A percentile compares a stretch with the other conserved stretches of the same genome.
Evolutionary conservation across 1,284 basidiomycete species (phyloP).

Genomic region (Dichomitus squalens): DNA sequence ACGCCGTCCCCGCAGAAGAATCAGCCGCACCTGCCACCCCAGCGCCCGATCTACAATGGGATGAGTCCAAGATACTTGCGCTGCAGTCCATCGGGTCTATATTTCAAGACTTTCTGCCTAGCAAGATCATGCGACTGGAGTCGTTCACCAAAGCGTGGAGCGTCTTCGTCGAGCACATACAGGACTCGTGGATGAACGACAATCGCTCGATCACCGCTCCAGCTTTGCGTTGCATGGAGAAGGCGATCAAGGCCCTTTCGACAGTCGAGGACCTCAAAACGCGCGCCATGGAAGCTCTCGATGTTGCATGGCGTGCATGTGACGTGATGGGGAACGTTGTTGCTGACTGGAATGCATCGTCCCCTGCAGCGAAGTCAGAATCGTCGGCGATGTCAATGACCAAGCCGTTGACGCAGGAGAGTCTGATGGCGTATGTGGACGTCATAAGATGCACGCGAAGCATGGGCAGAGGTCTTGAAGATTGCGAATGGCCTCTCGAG

Average conservation of each 20-base stretch:
- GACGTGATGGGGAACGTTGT: conserved; percentile 62
- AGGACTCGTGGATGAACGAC: conserved; percentile 71
- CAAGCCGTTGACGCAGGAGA: conserved; percentile 83
- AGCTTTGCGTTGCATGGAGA: conserved; percentile 81
- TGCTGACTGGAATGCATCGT: conserved; percentile 16
- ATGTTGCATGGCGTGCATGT: conserved; percentile 74
- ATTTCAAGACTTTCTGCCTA: conserved; percentile 76
- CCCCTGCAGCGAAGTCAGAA: conserved; percentile 6
- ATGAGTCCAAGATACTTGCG: conserved; percentile 88
- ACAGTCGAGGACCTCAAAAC: conserved; percentile 42
- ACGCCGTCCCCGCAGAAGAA: conserved; percentile 1
- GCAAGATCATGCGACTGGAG: conserved; percentile 72
- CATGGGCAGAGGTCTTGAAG: conserved; percentile 48
- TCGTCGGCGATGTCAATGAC: conserved; percentile 16
- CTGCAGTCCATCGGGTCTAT: conserved; percentile 85
- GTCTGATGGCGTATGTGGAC: conserved; percentile 79
- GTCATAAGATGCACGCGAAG: conserved; percentile 64
- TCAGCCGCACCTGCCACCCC: conserved; percentile 17
- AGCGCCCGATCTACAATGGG: conserved; percentile 56
- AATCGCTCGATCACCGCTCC: conserved; percentile 74
- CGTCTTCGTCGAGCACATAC: conserved; percentile 69
- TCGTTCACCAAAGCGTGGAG: conserved; percentile 76
- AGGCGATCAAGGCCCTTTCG: conserved; percentile 63
- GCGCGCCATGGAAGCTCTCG: conserved; percentile 52
- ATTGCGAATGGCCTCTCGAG: conserved; percentile 64